Evolutionary conservation across 1,284 basidiomycete genomes (phyloP).

Genomic region (Ganoderma lingzhi): DNA sequence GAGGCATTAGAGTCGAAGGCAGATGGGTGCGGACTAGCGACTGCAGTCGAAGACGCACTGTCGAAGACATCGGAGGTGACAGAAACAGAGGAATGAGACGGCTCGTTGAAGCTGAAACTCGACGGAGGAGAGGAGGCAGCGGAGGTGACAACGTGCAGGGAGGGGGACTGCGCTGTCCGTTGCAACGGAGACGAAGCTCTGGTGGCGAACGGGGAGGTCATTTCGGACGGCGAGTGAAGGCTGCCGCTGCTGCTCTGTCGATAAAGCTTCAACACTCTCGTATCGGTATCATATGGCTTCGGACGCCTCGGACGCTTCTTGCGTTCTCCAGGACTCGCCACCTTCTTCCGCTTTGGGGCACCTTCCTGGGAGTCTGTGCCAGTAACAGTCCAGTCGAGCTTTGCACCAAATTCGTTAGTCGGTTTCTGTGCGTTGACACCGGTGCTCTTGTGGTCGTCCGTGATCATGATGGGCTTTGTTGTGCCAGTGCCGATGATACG

Average conservation of each 20-base stretch:
- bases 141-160: conserved; percentile 37
- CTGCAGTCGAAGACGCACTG: conserved; percentile 24
- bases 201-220: conserved; percentile 42
- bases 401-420: conserved; percentile 30
- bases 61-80: conserved; percentile 23
- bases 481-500: conserved; percentile 85
- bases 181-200: conserved; percentile 44
- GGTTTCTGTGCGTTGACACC: conserved; percentile 44
- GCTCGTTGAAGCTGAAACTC: conserved; percentile 25
- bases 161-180: conserved; percentile 30
- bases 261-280: conserved; percentile 34
- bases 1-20: conserved; percentile 35
- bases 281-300: conserved; percentile 39
- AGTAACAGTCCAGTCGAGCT: conserved; percentile 34
- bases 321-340: conserved; percentile 35
- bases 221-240: conserved; percentile 40
- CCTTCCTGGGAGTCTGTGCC: conserved; percentile 29
- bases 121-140: conserved; percentile 33
- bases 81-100: conserved; percentile 17
- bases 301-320: conserved; percentile 46
- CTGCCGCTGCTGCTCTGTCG: conserved; percentile 43
- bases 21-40: conserved; percentile 27
- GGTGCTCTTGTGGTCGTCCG: conserved; percentile 96
- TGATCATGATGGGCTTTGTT: conserved; percentile 97
- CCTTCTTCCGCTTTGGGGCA: conserved; percentile 44